Conservation (phyloP, 345 rosid genomes). For the Populus ilicifolia region DNA sequence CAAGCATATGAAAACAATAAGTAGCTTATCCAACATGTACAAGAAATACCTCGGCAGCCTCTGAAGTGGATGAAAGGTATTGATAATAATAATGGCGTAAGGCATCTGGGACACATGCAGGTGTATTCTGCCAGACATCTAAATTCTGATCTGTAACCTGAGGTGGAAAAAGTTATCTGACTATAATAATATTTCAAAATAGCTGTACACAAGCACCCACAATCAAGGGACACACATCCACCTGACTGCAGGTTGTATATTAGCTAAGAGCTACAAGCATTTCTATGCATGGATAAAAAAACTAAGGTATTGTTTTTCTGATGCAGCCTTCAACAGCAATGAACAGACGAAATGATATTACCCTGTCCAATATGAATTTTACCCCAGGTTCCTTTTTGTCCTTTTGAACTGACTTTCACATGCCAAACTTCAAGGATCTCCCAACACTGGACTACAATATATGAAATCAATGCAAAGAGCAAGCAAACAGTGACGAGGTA, state of each 20-base stretch:
- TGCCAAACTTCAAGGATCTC: background rate
- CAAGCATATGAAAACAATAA: conserved; percentile 7
- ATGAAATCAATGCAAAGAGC: background rate
- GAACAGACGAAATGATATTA: background rate
- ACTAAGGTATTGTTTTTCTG: no score
- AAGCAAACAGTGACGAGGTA: background rate
- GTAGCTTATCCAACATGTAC: conserved; percentile 16
- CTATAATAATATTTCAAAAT: background rate
- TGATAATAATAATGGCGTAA: conserved; percentile 92
- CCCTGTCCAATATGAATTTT: background rate
- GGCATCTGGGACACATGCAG: conserved; percentile 89
- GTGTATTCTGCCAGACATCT: conserved; percentile 79
- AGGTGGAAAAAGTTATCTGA: conserved; percentile 23
- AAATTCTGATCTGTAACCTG: conserved; percentile 94
- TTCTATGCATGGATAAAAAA: no score
- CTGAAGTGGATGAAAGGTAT: conserved; percentile 88
- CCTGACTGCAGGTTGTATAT: background rate
- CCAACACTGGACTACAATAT: background rate
- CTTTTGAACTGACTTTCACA: background rate
- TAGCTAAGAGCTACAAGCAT: no score
- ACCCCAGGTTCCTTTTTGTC: background rate
- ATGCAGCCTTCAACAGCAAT: no score
- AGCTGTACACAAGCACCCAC: background rate
- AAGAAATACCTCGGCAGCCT: conserved; percentile 82
- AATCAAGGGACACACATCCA: conserved; percentile 5